Conservation (phyloP, 2,329 filamentous ascomycete genomes). For the Aspergillus proliferans region DNA sequence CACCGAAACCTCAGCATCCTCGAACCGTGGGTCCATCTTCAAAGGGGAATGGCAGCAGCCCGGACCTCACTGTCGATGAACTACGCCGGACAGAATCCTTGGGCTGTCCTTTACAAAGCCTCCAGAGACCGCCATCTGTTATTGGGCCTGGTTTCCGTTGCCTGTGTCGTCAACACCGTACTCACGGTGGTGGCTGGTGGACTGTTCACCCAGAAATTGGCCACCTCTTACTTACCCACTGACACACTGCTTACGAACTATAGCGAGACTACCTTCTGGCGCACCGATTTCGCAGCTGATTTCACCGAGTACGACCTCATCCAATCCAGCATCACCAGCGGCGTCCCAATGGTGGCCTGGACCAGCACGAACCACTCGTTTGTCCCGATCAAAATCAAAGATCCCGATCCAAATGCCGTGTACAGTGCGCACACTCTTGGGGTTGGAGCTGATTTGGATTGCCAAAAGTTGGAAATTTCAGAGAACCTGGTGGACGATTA, state of each 20-base stretch:
- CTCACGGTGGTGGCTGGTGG: slow-evolving; percentile 28
- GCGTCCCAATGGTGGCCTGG: slow-evolving; percentile 26
- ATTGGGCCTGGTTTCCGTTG: slow-evolving; percentile 22
- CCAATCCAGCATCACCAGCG: slow-evolving; percentile 29
- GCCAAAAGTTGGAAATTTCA: slow-evolving; percentile 13
- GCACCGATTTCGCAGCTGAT: slow-evolving; percentile 26
- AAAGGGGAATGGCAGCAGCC: slow-evolving; percentile 22
- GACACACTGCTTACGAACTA: slow-evolving; percentile 21
- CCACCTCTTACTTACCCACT: slow-evolving; percentile 19
- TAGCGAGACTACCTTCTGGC: slow-evolving; percentile 22
- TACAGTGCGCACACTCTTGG: slow-evolving; percentile 25
- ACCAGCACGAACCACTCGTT: slow-evolving; percentile 27
- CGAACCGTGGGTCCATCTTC: slow-evolving; percentile 31
- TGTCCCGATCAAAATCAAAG: slow-evolving; percentile 18
- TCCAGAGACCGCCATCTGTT: slow-evolving; percentile 22
- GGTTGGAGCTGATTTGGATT: slow-evolving; percentile 22
- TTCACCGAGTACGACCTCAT: slow-evolving; percentile 32
- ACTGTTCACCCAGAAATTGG: slow-evolving; percentile 27
- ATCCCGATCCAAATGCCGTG: slow-evolving; percentile 15
- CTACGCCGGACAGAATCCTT: slow-evolving; percentile 28
- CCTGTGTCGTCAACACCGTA: slow-evolving; percentile 24
- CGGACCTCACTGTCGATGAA: slow-evolving; percentile 25
- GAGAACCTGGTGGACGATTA: slow-evolving; percentile 11
- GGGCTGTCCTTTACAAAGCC: slow-evolving; percentile 23
- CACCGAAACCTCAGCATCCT: slow-evolving; percentile 29